Base-by-base conservation (phyloP, 2,329 filamentous ascomycete species). In the Grosmannia huntii region DNA sequence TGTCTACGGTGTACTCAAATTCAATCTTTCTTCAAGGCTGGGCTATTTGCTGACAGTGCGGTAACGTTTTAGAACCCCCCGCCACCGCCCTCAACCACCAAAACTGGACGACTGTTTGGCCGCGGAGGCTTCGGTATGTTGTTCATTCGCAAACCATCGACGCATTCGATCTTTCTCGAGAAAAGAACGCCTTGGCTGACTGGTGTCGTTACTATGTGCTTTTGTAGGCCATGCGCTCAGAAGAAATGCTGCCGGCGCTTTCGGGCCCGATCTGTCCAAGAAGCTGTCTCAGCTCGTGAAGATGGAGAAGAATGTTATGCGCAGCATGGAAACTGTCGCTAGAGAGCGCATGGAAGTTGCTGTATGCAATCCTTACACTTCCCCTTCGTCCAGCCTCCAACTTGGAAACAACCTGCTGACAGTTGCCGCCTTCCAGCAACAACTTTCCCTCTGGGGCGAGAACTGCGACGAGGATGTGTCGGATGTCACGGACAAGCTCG, bases 281-380 rank as follows among this genome's bases (percentile, higher is more conserved):
- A 99, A 99, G 82, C 85, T 99, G 62, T 90, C 91, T 48, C 89
- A 95, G 76, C 83, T 99, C 57, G 94, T 99, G 63, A 99, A 99
- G 83, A 99, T 99, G 94, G 94, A 99, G 78, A 99, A 99, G 85
- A 97, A 99, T 71, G 89, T 96, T 59, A 99, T 99, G 94, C 90
- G 94, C 73, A 96, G 90, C 71, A 85, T 97, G 80, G 94, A 99
- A 72, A 81, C 90, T 55, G 94, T 97, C 57, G 90, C 90, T 52
- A 86, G 90, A 68, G 94, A 99, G 79, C 86, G 94, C 67, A 97
- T 97, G 90, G 94, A 97, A 68, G 92, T 96, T 65, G 94, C 94
- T 69, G 90, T 96, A 87, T 69, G 89, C 81, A 54, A 3, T 52
- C 25, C 25, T 21, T n/a, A 14, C 41, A 19, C 14, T 19, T n/a